A percentile compares a stretch with the other conserved stretches of the same genome.
These are phyloP conservation scores for Gossypium trilobum DNA, from an alignment of 441 rosid genomes.

Conservation along the genomic window DNA sequence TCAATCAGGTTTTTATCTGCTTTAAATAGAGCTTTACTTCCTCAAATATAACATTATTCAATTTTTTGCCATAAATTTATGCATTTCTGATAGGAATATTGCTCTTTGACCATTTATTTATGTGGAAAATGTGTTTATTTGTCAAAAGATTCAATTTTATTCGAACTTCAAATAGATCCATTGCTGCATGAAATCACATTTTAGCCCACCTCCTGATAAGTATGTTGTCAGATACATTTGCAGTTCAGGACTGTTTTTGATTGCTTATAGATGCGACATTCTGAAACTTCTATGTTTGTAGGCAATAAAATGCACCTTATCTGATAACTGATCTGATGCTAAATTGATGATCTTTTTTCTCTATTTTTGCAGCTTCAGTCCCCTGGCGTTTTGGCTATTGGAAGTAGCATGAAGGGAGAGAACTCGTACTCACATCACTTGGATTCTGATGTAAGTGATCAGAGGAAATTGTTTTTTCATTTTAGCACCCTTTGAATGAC, in stretches of 20 bases:
- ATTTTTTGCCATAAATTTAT: neutral
- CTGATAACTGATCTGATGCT: conserved; percentile 8
- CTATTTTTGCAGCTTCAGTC: conserved; percentile 63
- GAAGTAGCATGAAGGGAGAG: conserved; percentile 94
- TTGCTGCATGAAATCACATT: neutral
- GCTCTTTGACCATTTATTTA: neutral
- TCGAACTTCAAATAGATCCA: neutral
- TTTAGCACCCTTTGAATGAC: neutral
- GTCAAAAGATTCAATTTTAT: neutral
- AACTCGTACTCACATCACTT: conserved; percentile 95
- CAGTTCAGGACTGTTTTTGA: neutral
- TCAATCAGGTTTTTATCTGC: conserved; percentile 59
- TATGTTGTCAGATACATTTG: neutral
- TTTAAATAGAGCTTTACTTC: neutral
- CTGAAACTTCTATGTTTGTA: conserved; percentile 1
- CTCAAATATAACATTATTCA: neutral
- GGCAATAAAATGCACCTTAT: neutral
- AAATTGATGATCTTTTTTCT: neutral
- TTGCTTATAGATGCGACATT: neutral
- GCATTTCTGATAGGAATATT: neutral
- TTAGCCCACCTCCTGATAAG: neutral
- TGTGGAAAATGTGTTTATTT: neutral
- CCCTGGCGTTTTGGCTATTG: conserved; percentile 92
- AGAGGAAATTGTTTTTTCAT: conserved; percentile 1
- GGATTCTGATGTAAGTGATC: conserved; percentile 74